Conservation (phyloP, 371 early-diverging fungal species). For the Homolaphlyctis polyrhiza region DNA sequence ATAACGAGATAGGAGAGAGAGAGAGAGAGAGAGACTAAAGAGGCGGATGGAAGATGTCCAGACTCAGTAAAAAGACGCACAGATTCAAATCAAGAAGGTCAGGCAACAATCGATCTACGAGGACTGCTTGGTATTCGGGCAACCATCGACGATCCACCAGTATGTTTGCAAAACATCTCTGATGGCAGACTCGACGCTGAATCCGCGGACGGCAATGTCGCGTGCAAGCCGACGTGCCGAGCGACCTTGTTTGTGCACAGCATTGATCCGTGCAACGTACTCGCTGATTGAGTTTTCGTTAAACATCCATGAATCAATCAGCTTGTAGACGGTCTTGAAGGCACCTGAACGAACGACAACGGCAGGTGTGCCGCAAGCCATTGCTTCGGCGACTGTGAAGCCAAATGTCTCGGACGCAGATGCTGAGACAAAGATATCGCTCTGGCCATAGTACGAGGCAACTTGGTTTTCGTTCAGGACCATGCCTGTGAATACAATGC, state of each 20-base stretch:
- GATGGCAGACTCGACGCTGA: conserved; percentile 27
- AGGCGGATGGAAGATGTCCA: not conserved
- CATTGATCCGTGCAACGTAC: conserved; percentile 21
- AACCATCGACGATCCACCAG: conserved; percentile 17
- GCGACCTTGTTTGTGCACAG: conserved; percentile 15
- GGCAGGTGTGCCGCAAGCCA: conserved; percentile 44
- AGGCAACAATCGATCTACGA: too few species aligned
- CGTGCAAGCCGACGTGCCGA: conserved; percentile 18
- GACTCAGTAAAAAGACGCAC: too few species aligned
- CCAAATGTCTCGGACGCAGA: conserved; percentile 47
- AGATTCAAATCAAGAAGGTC: too few species aligned
- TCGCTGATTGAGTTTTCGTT: conserved; percentile 28
- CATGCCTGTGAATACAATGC: conserved; percentile 44
- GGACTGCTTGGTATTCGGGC: not conserved
- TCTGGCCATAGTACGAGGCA: conserved; percentile 28
- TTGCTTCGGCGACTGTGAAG: conserved; percentile 48
- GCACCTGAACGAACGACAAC: conserved; percentile 40
- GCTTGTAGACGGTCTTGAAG: conserved; percentile 29
- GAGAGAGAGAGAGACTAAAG: conserved; percentile 1
- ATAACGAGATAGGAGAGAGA: not conserved
- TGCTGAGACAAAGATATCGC: conserved; percentile 38
- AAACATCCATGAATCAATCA: conserved; percentile 43
- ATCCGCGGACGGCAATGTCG: conserved; percentile 24
- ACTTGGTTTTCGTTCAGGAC: conserved; percentile 27
- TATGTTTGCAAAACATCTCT: conserved; percentile 29